phyloP scores from a whole-genome alignment of 768 basidiomycete genomes.

The Trametes elegans region DNA sequence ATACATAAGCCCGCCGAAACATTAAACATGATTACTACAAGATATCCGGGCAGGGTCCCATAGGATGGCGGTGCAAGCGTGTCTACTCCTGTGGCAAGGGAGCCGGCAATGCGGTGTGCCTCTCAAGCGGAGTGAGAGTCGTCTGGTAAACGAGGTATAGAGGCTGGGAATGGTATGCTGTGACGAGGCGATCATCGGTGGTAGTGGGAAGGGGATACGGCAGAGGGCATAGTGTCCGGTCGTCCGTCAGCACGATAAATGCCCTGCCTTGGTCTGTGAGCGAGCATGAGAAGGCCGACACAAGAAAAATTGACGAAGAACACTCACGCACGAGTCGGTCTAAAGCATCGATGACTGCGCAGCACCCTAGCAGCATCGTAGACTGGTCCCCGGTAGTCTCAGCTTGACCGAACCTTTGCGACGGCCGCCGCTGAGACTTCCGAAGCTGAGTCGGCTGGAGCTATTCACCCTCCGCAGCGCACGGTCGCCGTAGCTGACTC shows the following conservation, averaged over 20 bases:
- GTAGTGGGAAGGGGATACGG: slow-evolving; percentile 11
- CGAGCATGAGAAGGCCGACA: slow-evolving; percentile 3
- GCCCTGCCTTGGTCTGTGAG: background rate
- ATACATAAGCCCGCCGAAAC: slow-evolving; percentile 14
- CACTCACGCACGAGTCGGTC: slow-evolving; percentile 9
- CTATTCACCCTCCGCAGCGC: slow-evolving; percentile 88
- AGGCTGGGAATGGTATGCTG: slow-evolving; percentile 19
- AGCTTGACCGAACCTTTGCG: slow-evolving; percentile 57
- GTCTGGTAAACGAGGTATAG: slow-evolving; percentile 14
- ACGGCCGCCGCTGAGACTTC: slow-evolving; percentile 70
- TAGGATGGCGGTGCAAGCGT: slow-evolving; percentile 9
- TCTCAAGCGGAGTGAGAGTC: slow-evolving; percentile 22
- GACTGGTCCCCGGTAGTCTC: slow-evolving; percentile 51
- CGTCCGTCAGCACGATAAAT: background rate
- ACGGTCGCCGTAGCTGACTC: slow-evolving; percentile 95
- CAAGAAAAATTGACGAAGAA: background rate
- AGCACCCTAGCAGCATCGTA: slow-evolving; percentile 58
- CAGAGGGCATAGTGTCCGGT: background rate
- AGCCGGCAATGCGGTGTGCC: slow-evolving; percentile 1
- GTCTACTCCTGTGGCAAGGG: slow-evolving; percentile 2
- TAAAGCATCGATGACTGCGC: background rate
- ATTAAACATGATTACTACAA: slow-evolving; percentile 21
- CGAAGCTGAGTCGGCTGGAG: slow-evolving; percentile 86
- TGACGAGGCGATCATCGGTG: slow-evolving; percentile 10
- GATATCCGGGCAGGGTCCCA: slow-evolving; percentile 15